A percentile compares a stretch with the other conserved stretches of the same genome.
phyloP scores from a whole-genome alignment of 2,329 filamentous ascomycete genomes.

The Helminthosporium solani region DNA sequence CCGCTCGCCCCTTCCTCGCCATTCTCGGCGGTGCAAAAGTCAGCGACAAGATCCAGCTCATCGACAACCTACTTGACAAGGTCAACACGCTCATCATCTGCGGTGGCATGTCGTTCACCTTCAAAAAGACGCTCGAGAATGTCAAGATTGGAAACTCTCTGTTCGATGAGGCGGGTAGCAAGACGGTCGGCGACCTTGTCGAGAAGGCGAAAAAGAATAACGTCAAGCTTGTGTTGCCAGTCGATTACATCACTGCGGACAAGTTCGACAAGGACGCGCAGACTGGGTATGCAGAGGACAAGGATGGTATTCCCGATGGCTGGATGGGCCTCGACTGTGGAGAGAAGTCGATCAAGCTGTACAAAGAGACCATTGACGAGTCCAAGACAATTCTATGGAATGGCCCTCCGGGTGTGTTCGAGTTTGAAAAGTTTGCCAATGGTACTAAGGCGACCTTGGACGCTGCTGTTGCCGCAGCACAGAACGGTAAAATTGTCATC shows the following conservation, averaged over 20 bases:
- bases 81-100: slow-evolving; percentile 96
- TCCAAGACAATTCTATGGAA: slow-evolving; percentile 99
- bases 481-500: slow-evolving; percentile 91
- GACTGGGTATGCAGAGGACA: slow-evolving; percentile 78
- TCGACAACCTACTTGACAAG: slow-evolving; percentile 98
- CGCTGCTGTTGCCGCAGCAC: slow-evolving; percentile 76
- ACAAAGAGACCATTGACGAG: slow-evolving; percentile 81
- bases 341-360: slow-evolving; percentile 81
- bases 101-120: slow-evolving; percentile 98
- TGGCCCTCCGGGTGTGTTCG: slow-evolving; percentile 94
- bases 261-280: slow-evolving; percentile 88
- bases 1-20: slow-evolving; percentile 93
- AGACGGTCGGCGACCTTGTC: slow-evolving; percentile 83
- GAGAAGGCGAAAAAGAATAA: slow-evolving; percentile 96
- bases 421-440: slow-evolving; percentile 89
- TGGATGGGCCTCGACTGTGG: slow-evolving; percentile 99
- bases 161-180: slow-evolving; percentile 90
- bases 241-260: slow-evolving; percentile 94
- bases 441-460: slow-evolving; percentile 93
- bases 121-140: slow-evolving; percentile 97
- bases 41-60: slow-evolving; percentile 98
- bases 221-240: slow-evolving; percentile 91
- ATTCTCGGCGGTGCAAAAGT: slow-evolving; percentile 98
- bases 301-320: slow-evolving; percentile 87
- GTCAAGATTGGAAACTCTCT: slow-evolving; percentile 87